Base-by-base conservation (phyloP, 2,329 filamentous ascomycete species). In the Cladosporium sp. region DNA sequence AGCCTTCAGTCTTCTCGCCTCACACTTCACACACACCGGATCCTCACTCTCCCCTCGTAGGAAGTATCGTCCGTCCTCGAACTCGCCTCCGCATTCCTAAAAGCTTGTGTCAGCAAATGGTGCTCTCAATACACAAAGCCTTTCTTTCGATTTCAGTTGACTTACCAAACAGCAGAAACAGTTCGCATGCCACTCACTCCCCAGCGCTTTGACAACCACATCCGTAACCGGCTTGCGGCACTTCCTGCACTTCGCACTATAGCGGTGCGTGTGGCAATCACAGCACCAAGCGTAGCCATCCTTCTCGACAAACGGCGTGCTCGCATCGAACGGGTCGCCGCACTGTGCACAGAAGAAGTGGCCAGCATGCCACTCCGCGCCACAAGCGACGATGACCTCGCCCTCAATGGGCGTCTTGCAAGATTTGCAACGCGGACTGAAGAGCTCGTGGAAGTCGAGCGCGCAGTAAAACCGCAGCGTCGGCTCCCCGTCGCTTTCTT, bases 321-420 rank as follows among this genome's bases (percentile, higher is more conserved):
- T 69, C 0, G 74, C 70, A 57, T 79, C 77, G 59, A 85, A 85
- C 1, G 82, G 82, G 73, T 98, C 92, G 60, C 93, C 93, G 68
- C 93, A 98, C 76, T 98, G 90, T 40, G 93, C 93, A 67, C 93
- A 98, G 79, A 98, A 98, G 74, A 98, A 98, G 72, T 98, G 93
- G 0, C 93, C 93, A 49, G 88, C 87, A 69, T 98, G 93, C 88
- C 89, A 98, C 72, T 95, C 90, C n/a, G 85, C 82, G 1, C 93
- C 93, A 53, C 95, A 89, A 1, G 93, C 93, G 11, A 96, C 85
- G 32, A 96, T 85, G 60, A 97, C 89, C 71, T 97, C 91, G 40
- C 91, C 91, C 61, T 97, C 84, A 64, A 98, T 98, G 3, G 93
- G 92, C 7, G 93, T 98, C 69, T 87, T 90, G 80, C 93, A 98